phyloP scores from a whole-genome alignment of 108 stramenopile genomes.

The Nitzschia putrida region DNA sequence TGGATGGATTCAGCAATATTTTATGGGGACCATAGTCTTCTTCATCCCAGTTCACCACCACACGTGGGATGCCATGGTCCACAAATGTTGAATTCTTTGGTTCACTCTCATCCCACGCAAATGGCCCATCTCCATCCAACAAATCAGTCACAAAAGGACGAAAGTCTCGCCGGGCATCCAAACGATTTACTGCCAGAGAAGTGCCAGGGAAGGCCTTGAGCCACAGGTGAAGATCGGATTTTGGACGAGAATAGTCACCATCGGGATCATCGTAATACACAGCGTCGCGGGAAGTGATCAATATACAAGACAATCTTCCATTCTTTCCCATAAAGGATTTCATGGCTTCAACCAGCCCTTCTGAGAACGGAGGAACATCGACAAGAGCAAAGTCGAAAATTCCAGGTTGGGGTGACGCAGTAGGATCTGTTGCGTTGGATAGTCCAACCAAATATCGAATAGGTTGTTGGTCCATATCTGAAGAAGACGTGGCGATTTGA shows the following conservation, averaged over 20 bases:
- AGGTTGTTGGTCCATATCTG: slow-evolving; percentile 39
- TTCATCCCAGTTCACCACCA: slow-evolving; percentile 68
- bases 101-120: slow-evolving; percentile 46
- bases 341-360: slow-evolving; percentile 54
- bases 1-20: slow-evolving; percentile 22
- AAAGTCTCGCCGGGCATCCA: slow-evolving; percentile 83
- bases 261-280: slow-evolving; percentile 78
- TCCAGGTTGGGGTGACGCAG: slow-evolving; percentile 6
- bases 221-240: slow-evolving; percentile 67
- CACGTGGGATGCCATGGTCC: slow-evolving; percentile 68
- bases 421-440: slow-evolving; percentile 7
- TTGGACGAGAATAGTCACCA: slow-evolving; percentile 58
- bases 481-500: slow-evolving; percentile 42
- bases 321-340: slow-evolving; percentile 66
- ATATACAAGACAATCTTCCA: slow-evolving; percentile 49
- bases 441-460: slow-evolving; percentile 55
- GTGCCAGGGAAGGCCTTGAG: slow-evolving; percentile 61
- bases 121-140: slow-evolving; percentile 87
- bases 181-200: slow-evolving; percentile 58
- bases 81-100: slow-evolving; percentile 40
- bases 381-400: slow-evolving; percentile 58
- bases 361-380: slow-evolving; percentile 84
- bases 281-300: slow-evolving; percentile 71
- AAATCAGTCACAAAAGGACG: slow-evolving; percentile 60
- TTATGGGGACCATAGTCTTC: slow-evolving; percentile 48